These are phyloP conservation scores for Hypoxylon fuscum DNA, from an alignment of 495 filamentous ascomycete species.

Conservation along the genomic window DNA sequence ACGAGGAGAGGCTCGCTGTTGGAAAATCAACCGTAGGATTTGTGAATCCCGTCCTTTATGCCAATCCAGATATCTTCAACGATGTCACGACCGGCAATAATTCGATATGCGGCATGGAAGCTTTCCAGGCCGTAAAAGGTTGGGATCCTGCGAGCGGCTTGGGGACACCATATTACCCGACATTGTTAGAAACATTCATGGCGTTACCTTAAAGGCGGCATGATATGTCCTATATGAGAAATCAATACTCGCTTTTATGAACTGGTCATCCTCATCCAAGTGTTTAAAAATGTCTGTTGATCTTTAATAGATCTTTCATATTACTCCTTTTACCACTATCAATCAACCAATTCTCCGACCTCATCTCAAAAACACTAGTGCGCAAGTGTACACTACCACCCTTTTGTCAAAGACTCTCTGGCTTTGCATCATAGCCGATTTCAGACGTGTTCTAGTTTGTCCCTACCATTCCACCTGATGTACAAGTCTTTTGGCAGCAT, in stretches of 20 bases:
- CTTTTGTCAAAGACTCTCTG: no score
- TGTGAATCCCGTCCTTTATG: conserved; percentile 68
- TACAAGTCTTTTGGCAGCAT: conserved; percentile 52
- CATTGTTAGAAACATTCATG: conserved; percentile 1
- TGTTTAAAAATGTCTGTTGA: no score
- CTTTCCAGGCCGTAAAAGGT: conserved; percentile 61
- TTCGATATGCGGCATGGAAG: conserved; percentile 65
- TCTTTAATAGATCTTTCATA: no score
- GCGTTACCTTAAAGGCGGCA: not conserved
- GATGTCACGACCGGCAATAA: conserved; percentile 71
- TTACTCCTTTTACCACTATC: no score
- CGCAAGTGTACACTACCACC: no score
- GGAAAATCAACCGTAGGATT: conserved; percentile 62
- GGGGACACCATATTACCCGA: conserved; percentile 45
- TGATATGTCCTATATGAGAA: no score
- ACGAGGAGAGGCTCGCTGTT: conserved; percentile 65
- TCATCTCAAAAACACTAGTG: no score
- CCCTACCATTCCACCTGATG: conserved; percentile 46
- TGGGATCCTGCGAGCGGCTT: conserved; percentile 75
- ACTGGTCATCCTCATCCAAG: no score
- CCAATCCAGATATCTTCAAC: conserved; percentile 66
- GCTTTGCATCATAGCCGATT: no score
- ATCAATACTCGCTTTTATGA: no score
- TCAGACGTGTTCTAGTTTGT: no score
- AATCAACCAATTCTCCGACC: no score